Conservation (phyloP, 805 yeast genomes). For the Pichia ethanolica region DNA sequence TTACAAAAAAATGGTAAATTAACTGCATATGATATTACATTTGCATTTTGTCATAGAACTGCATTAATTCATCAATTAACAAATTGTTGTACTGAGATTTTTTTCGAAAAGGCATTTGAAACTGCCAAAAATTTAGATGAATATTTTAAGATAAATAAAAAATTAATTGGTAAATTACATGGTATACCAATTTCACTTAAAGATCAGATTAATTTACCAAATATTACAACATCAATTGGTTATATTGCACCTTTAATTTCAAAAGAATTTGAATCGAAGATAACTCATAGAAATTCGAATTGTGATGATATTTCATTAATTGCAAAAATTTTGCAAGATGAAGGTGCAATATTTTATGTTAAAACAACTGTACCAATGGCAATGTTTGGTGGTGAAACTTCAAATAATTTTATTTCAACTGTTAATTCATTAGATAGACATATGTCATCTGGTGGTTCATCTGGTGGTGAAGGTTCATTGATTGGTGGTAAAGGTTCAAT, state of each 20-base stretch:
- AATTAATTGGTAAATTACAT: conserved; percentile 35
- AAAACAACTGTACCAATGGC: conserved; percentile 40
- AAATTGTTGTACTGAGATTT: conserved; percentile 36
- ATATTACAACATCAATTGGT: conserved; percentile 34
- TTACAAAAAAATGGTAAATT: conserved; percentile 26
- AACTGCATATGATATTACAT: conserved; percentile 29
- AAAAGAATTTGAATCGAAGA: conserved; percentile 17
- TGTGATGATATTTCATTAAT: conserved; percentile 23
- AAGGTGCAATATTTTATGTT: conserved; percentile 37
- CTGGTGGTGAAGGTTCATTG: conserved; percentile 39
- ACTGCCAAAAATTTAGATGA: conserved; percentile 35
- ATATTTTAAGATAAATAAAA: conserved; percentile 27
- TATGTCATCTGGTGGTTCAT: conserved; percentile 36
- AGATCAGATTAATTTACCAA: conserved; percentile 36
- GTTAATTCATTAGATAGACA: conserved; percentile 32
- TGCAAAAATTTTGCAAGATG: conserved; percentile 27
- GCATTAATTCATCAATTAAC: conserved; percentile 37
- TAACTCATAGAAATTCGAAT: conserved; percentile 22
- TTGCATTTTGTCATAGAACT: conserved; percentile 37
- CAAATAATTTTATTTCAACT: conserved; percentile 33
- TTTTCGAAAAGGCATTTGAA: conserved; percentile 32
- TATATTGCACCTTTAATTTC: conserved; percentile 29
- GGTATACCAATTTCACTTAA: conserved; percentile 41
- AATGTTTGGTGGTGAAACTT: conserved; percentile 35
- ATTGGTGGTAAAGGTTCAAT: conserved; percentile 26